Conservation (phyloP, 202 grass and related monocot species). For the Panicum virgatum region DNA sequence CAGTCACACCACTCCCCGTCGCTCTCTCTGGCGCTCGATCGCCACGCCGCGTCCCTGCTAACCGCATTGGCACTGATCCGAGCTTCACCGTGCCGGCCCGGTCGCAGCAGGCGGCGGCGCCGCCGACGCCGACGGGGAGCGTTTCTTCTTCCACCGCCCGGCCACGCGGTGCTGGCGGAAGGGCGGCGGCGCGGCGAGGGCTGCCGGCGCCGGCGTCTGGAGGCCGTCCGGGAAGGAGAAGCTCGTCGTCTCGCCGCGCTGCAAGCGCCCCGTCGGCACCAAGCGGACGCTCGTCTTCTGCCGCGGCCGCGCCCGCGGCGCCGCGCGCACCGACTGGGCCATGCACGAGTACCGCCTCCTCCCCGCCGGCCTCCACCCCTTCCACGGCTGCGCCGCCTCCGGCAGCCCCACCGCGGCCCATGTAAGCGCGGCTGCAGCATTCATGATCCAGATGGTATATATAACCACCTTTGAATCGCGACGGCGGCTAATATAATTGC, state of each 20-base stretch:
- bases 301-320: constrained; percentile 17
- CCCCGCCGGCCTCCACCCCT: constrained; percentile 11
- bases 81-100: not conserved
- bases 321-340: constrained; percentile 53
- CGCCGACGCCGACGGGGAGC: constrained; percentile 43
- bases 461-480: no score
- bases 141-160: constrained; percentile 70
- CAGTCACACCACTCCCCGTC: no score
- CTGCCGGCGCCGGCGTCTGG: constrained; percentile 54
- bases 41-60: no score
- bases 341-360: constrained; percentile 88
- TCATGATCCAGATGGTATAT: no score
- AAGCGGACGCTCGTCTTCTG: constrained; percentile 72
- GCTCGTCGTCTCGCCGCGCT: constrained; percentile 36
- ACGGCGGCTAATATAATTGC: not conserved
- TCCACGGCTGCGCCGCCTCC: not conserved
- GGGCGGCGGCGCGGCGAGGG: constrained; percentile 33
- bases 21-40: not conserved
- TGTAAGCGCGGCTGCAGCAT: not conserved
- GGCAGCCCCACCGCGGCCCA: not conserved
- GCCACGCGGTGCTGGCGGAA: constrained; percentile 43
- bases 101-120: constrained; percentile 35
- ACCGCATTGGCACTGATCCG: not conserved
- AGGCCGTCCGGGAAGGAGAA: constrained; percentile 59
- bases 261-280: constrained; percentile 46